Conservation (phyloP, 345 rosid species). For the Euphorbia peplus region DNA sequence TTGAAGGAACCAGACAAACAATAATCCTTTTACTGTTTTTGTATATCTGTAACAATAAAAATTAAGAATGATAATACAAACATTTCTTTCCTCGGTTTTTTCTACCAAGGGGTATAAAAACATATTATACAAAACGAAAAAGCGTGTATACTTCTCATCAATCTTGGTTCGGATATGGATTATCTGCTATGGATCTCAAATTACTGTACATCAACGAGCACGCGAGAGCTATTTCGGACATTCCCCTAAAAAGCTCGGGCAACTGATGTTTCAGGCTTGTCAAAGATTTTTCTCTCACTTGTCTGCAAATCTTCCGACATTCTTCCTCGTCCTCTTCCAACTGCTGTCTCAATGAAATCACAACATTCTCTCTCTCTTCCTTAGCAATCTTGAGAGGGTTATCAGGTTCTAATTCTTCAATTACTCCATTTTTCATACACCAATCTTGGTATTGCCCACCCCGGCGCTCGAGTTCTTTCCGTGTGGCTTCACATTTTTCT, state of each 20-base stretch:
- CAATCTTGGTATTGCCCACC: constrained; percentile 61
- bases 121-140: not conserved
- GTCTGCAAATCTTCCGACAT: constrained; percentile 48
- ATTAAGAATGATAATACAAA: constrained; percentile 1
- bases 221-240: constrained; percentile 46
- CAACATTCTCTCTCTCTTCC: constrained; percentile 43
- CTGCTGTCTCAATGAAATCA: constrained; percentile 45
- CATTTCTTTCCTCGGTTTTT: not conserved
- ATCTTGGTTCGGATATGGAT: not conserved
- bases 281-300: constrained; percentile 83
- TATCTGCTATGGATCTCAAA: constrained; percentile 21
- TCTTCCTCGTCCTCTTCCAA: constrained; percentile 69
- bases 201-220: constrained; percentile 49
- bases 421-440: constrained; percentile 44
- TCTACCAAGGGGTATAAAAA: constrained; percentile 4
- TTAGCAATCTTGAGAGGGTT: constrained; percentile 39
- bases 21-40: not conserved
- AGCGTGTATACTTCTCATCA: not conserved
- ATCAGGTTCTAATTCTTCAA: constrained; percentile 49
- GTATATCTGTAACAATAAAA: not conserved
- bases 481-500: constrained; percentile 55
- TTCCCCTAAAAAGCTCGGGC: constrained; percentile 68
- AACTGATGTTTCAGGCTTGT: constrained; percentile 58
- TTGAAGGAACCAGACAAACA: constrained; percentile 3
- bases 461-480: constrained; percentile 54